These are phyloP conservation scores for Nidula microcarpa DNA, from an alignment of 768 basidiomycete species.

Conservation along the genomic window DNA sequence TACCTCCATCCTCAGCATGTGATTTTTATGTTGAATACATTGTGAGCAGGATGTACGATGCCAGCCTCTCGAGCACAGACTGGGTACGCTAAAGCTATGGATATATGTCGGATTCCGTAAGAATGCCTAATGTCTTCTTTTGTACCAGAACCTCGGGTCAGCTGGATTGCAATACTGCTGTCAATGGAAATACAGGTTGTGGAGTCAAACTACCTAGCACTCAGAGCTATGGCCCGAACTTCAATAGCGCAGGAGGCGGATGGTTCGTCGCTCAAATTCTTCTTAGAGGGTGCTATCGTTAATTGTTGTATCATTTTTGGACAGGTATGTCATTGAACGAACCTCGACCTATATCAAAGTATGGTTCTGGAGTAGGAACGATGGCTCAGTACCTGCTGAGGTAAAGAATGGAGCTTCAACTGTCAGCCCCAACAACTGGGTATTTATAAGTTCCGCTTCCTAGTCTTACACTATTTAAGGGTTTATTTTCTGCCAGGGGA, in stretches of 20 bases:
- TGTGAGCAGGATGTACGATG: slow-evolving; percentile 21
- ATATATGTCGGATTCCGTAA: background rate
- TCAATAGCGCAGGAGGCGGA: slow-evolving; percentile 58
- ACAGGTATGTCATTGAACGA: slow-evolving; percentile 64
- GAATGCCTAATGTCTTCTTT: background rate
- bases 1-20: slow-evolving; percentile 24
- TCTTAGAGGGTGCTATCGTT: background rate
- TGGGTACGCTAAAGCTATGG: slow-evolving; percentile 29
- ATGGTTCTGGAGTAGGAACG: slow-evolving; percentile 70
- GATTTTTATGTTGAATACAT: slow-evolving; percentile 25
- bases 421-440: slow-evolving; percentile 53
- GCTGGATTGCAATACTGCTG: slow-evolving; percentile 15
- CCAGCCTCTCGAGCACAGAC: slow-evolving; percentile 29
- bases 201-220: slow-evolving; percentile 23
- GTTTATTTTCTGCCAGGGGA: slow-evolving; percentile 33
- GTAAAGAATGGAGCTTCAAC: slow-evolving; percentile 33
- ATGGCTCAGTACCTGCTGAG: slow-evolving; percentile 41
- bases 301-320: background rate
- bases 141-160: slow-evolving; percentile 20
- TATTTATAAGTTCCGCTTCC: slow-evolving; percentile 18
- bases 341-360: slow-evolving; percentile 53
- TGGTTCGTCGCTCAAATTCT: slow-evolving; percentile 32
- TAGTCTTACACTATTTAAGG: background rate
- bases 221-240: slow-evolving; percentile 52
- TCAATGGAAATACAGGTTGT: slow-evolving; percentile 22